These are phyloP conservation scores for Mycena sanguinolenta DNA, from an alignment of 768 basidiomycete species.

Conservation along the genomic window DNA sequence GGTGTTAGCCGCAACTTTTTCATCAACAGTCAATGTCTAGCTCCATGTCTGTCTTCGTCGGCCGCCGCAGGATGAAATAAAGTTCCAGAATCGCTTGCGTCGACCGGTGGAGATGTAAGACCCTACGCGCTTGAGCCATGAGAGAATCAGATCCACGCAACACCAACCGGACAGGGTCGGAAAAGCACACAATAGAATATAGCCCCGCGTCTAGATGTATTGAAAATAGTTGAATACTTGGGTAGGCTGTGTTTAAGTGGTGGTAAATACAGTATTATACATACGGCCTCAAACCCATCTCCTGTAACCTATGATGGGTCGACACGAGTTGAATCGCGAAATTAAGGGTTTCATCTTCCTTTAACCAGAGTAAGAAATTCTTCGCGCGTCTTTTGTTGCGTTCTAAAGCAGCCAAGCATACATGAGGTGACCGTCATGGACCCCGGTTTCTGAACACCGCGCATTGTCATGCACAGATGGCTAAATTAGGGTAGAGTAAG, in stretches of 20 bases:
- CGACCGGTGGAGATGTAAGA: background rate
- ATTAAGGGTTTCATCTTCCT: constrained; percentile 51
- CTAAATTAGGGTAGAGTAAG: constrained; percentile 53
- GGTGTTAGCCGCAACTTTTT: background rate
- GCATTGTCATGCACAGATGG: constrained; percentile 99
- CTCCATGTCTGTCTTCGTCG: background rate
- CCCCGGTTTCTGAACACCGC: constrained; percentile 99
- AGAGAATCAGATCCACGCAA: background rate
- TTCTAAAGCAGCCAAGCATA: constrained; percentile 98
- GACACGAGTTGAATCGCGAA: constrained; percentile 49
- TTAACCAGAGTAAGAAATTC: constrained; percentile 94
- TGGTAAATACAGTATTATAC: constrained; percentile 44
- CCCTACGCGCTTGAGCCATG: background rate
- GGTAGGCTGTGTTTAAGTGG: constrained; percentile 18
- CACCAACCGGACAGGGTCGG: background rate
- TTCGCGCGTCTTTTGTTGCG: constrained; percentile 98
- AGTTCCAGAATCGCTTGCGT: too few relatives aligned
- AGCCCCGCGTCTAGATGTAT: background rate
- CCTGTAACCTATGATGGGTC: constrained; percentile 27
- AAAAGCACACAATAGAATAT: too few relatives aligned
- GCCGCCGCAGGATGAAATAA: background rate
- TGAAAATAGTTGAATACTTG: constrained; percentile 1
- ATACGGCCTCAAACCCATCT: constrained; percentile 32
- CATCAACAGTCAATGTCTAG: background rate
- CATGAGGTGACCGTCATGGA: constrained; percentile 95